Percentiles rank a stretch among this genome's conserved stretches.
Conservation (phyloP, 164 flowering plant species). For the Stephania cephalantha region DNA sequence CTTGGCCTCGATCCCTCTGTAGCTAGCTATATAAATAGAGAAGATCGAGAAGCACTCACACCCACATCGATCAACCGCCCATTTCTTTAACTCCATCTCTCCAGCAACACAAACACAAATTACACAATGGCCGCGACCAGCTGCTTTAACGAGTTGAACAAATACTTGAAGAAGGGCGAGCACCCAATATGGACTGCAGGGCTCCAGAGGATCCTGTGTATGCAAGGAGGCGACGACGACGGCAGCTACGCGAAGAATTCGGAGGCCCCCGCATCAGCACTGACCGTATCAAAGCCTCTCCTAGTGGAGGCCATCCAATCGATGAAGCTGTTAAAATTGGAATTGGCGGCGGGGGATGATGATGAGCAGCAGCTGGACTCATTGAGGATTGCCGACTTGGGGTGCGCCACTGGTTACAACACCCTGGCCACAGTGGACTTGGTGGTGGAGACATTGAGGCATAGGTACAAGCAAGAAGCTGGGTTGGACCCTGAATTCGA, state of each 20-base stretch:
- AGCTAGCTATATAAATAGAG: too few species aligned
- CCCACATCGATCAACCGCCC: too few species aligned
- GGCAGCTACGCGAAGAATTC: conserved; percentile 39
- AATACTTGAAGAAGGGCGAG: conserved; percentile 8
- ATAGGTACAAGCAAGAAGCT: conserved; percentile 10
- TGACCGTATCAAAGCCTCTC: conserved; percentile 30
- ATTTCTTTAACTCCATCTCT: too few species aligned
- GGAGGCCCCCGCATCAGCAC: conserved; percentile 29
- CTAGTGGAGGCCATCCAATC: conserved; percentile 24
- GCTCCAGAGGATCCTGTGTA: conserved; percentile 34
- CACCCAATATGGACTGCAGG: conserved; percentile 17
- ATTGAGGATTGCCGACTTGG: conserved; percentile 37
- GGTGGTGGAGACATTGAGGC: conserved; percentile 23
- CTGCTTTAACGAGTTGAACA: background rate
- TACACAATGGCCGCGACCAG: too few species aligned
- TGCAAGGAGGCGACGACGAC: conserved; percentile 43
- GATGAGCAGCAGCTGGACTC: conserved; percentile 2
- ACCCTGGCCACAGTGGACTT: conserved; percentile 35
- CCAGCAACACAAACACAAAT: too few species aligned
- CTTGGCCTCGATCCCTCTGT: too few species aligned
- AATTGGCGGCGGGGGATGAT: too few species aligned
- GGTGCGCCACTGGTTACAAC: conserved; percentile 46
- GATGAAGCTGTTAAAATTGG: conserved; percentile 21
- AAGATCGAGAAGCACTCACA: too few species aligned
- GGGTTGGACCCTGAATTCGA: conserved; percentile 32